phyloP scores from a whole-genome alignment of 2,329 filamentous ascomycete genomes.

The Uncinocarpus reesii region DNA sequence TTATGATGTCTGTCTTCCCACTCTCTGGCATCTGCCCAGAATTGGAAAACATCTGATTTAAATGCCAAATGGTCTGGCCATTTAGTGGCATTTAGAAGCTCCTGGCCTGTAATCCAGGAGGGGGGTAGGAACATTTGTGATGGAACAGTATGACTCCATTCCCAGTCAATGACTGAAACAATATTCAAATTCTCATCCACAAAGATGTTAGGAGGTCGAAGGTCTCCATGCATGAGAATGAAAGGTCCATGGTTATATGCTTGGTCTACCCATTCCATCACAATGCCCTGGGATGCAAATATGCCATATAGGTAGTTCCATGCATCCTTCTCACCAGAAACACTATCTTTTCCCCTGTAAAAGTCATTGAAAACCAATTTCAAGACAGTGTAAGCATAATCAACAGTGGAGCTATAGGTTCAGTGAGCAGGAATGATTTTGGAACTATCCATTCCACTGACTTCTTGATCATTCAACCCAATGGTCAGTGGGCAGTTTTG shows the following conservation, averaged over 20 bases:
- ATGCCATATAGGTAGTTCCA: conserved; percentile 10
- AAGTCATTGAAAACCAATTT: conserved; percentile 3
- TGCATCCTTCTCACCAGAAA: conserved; percentile 10
- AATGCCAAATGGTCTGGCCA: no score
- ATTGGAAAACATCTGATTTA: background rate
- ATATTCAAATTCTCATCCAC: conserved; percentile 5
- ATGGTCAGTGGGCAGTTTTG: conserved; percentile 7
- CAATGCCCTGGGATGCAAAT: background rate
- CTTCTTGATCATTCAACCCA: conserved; percentile 11
- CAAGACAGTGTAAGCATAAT: no score
- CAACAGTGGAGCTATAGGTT: no score
- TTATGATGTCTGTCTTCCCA: background rate
- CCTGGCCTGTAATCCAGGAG: conserved; percentile 1
- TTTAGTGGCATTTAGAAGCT: no score
- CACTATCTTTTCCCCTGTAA: conserved; percentile 3
- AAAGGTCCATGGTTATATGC: conserved; percentile 10
- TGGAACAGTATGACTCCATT: conserved; percentile 5
- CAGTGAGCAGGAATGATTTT: no score
- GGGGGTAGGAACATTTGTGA: background rate
- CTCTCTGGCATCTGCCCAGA: background rate
- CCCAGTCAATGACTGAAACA: conserved; percentile 1
- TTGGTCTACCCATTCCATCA: conserved; percentile 11
- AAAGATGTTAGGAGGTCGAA: conserved; percentile 10
- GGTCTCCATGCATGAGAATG: conserved; percentile 11
- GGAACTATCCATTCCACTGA: no score